Evolutionary conservation across 2,329 filamentous ascomycete genomes (phyloP), one percentile per base, ranked within the genome.

Genomic region (Pseudogymnoascus sp.): DNA sequence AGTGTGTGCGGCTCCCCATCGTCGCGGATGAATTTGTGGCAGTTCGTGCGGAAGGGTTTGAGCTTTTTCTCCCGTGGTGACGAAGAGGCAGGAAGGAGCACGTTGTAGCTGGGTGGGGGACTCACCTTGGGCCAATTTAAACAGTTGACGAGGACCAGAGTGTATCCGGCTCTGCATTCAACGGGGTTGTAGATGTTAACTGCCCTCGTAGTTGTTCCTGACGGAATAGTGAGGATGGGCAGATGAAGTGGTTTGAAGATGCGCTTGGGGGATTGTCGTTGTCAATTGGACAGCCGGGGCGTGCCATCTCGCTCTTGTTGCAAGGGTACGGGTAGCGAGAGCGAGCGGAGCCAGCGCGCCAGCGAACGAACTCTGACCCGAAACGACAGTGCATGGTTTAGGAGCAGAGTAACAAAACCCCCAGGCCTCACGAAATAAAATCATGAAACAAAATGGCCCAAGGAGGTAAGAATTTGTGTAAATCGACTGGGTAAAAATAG

Each of bases 261-360:
- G 47, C 47, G 47, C 47, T 53, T 53, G 47, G 47, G 47, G 47
- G 47, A 53, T 53, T 53, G 47, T 53, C 47, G 47, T 53, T 53
- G 47, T 53, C 47, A 53, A 53, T 53, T 53, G 47, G 47, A 53
- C 47, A 20, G 15, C 47, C 47, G 28, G 47, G 47, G 47, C 47
- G 47, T 53, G 47, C 47, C 47, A 53, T 53, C 47, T 53, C 47
- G n/a, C 47, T 53, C 47, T 53, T 53, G 15, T 33, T 53, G 47
- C 47, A 53, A 53, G 47, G 47, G 47, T 53, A 20, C 15, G 47
- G 47, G 47, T 53, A 53, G 47, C 47, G 47, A 53, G 47, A 33
- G 30, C 47, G 47, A 53, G 28, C 47, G 43, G 43, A 43, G 39
- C 39, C 39, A 53, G 43, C 22, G 22, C 22, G 22, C 25, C 43